A percentile compares a stretch with the other conserved stretches of the same genome.
These are phyloP conservation scores for Agaricus subrufescens DNA, from an alignment of 768 basidiomycete species.

Conservation along the genomic window DNA sequence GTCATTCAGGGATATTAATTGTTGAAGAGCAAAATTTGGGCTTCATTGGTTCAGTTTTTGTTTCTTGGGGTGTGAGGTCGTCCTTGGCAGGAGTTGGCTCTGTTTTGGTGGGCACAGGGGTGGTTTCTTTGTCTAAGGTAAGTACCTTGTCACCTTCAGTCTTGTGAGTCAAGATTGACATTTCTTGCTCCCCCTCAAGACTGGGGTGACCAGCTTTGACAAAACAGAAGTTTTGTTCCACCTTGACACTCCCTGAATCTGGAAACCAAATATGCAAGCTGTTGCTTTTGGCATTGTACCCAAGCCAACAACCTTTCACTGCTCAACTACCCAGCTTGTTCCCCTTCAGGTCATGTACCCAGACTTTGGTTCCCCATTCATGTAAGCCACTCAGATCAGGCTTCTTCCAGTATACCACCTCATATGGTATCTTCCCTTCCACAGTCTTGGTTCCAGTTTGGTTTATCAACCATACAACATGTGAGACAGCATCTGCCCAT, in stretches of 20 bases:
- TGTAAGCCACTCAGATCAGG: slow-evolving; percentile 16
- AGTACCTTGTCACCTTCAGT: too few relatives aligned
- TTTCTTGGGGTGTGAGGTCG: too few relatives aligned
- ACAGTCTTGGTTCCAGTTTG: slow-evolving; percentile 20
- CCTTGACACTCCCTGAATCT: slow-evolving; percentile 20
- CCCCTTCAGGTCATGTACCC: slow-evolving; percentile 16
- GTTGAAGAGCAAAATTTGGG: too few relatives aligned
- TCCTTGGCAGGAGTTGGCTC: too few relatives aligned
- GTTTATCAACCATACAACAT: slow-evolving; percentile 31
- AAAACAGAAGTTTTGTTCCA: slow-evolving; percentile 23
- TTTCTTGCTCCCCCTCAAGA: slow-evolving; percentile 1
- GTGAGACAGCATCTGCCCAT: slow-evolving; percentile 33
- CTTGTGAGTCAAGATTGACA: too few relatives aligned
- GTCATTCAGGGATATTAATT: background rate
- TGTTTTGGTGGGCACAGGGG: too few relatives aligned
- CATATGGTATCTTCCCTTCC: slow-evolving; percentile 19
- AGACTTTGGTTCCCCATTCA: slow-evolving; percentile 14
- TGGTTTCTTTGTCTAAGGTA: too few relatives aligned
- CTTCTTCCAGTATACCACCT: slow-evolving; percentile 17
- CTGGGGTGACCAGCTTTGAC: slow-evolving; percentile 21
- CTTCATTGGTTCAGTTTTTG: too few relatives aligned
- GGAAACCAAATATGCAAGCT: slow-evolving; percentile 30
- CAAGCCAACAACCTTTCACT: slow-evolving; percentile 27
- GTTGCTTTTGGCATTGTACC: slow-evolving; percentile 22
- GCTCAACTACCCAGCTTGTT: slow-evolving; percentile 15